These are phyloP conservation scores for Diplotaxis tenuifolia DNA, from an alignment of 345 rosid genomes.

Conservation along the genomic window DNA sequence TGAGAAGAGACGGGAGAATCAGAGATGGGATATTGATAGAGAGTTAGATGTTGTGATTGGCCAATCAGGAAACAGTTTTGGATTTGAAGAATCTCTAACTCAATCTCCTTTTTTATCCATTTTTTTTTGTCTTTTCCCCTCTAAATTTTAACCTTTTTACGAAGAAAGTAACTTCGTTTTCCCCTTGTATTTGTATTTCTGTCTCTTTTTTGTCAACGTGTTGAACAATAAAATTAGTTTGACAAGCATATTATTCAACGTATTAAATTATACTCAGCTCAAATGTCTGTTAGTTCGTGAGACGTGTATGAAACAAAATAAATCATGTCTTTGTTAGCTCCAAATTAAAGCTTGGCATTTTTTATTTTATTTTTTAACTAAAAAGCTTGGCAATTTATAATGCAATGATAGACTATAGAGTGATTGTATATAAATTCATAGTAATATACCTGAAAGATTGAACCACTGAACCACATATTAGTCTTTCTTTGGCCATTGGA, in stretches of 20 bases:
- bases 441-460: neutral
- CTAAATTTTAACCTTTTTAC: neutral
- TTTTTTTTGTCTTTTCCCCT: neutral
- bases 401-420: neutral
- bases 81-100: conserved; percentile 60
- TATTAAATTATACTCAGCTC: too few relatives aligned
- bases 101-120: conserved; percentile 70
- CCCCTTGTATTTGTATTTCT: neutral
- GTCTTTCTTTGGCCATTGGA: neutral
- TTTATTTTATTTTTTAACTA: too few relatives aligned
- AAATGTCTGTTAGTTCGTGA: neutral
- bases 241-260: too few relatives aligned
- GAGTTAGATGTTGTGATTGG: conserved; percentile 28
- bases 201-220: too few relatives aligned
- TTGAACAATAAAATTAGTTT: too few relatives aligned
- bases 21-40: conserved; percentile 38
- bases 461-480: too few relatives aligned
- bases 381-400: neutral
- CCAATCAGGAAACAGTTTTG: conserved; percentile 64
- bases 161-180: neutral
- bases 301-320: neutral
- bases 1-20: conserved; percentile 40
- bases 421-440: neutral
- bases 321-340: neutral
- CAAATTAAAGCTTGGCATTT: neutral